phyloP scores from a whole-genome alignment of 2,329 filamentous ascomycete genomes.

The Trichoderma asperellum region DNA sequence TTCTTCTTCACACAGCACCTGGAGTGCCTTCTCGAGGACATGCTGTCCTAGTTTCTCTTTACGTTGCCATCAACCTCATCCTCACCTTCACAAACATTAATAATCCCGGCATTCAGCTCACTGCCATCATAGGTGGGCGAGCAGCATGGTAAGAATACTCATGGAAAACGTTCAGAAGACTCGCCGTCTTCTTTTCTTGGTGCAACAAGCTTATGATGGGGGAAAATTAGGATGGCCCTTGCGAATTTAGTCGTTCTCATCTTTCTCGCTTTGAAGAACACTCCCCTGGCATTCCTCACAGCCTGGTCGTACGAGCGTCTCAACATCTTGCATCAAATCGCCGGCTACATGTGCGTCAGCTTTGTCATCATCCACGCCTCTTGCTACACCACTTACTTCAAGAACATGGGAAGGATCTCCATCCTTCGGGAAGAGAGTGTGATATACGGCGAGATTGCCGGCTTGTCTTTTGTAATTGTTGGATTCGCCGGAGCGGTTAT shows the following conservation, averaged over 20 bases:
- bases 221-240: constrained; percentile 43
- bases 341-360: constrained; percentile 54
- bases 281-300: constrained; percentile 57
- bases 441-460: constrained; percentile 55
- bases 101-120: constrained; percentile 36
- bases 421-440: constrained; percentile 45
- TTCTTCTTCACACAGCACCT: constrained; percentile 36
- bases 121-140: constrained; percentile 44
- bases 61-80: constrained; percentile 42
- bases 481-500: constrained; percentile 49
- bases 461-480: constrained; percentile 50
- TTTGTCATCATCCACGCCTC: constrained; percentile 52
- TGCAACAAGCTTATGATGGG: background rate
- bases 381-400: constrained; percentile 50
- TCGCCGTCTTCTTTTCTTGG: background rate
- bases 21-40: constrained; percentile 43
- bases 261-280: constrained; percentile 62
- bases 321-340: constrained; percentile 59
- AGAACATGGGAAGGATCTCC: constrained; percentile 33
- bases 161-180: background rate
- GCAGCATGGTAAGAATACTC: constrained; percentile 43
- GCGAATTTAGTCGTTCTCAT: constrained; percentile 56
- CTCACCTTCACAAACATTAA: constrained; percentile 43
- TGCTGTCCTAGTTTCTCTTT: constrained; percentile 37
- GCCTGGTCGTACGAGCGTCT: constrained; percentile 62